Evolutionary conservation across 176 grass and related monocot species (phyloP), one percentile per base, ranked within the genome.

Genomic region (Triticum timopheevii): DNA sequence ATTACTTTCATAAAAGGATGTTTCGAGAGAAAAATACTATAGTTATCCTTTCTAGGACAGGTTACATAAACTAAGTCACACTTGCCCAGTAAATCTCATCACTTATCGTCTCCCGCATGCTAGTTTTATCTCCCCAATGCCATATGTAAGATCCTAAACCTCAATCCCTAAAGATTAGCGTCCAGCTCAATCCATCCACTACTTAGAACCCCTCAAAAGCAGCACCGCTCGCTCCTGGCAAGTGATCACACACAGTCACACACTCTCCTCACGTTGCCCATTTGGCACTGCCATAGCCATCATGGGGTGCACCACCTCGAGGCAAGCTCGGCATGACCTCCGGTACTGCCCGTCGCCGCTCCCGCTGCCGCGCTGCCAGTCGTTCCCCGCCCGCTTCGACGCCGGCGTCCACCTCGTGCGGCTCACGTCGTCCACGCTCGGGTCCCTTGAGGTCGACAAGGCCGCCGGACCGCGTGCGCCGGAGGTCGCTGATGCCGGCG

Each of bases 291-390:
- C 22, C 68, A 13, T 13, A 31, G 83, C 71, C 69, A 79, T 56
- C 85, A 99, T 99, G 97, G 97, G 97, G 59, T 99, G 97, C 90
- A 84, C 94, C 80, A 94, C 80, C 73, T 99, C 97, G 1, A 93
- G 93, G 82, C 92, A 94, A 79, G 90, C 92, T 36, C 92, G 91
- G 70, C 87, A 83, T 69, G 94, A 99, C 77, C 90, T 89, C 85
- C 89, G 82, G 12, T 66, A 88, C 39, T 81, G 86, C 86, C 82
- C 88, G 31, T 91, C 92, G 44, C 88, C 92, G 49, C 71, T 90
- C 31, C 52, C 76, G 73, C 90, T 96, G 69, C 73, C 82, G 64
- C 91, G 88, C 9, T 92, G 93, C 78, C 80, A 63, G 61, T 95
- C 93, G 6, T 73, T 90, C 56, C 90, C 90, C 5, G 13, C 72